Percentiles rank a stretch among this genome's conserved stretches.
These are phyloP conservation scores for Nitzschia sp. DNA, from an alignment of 108 stramenopile species.

Conservation along the genomic window DNA sequence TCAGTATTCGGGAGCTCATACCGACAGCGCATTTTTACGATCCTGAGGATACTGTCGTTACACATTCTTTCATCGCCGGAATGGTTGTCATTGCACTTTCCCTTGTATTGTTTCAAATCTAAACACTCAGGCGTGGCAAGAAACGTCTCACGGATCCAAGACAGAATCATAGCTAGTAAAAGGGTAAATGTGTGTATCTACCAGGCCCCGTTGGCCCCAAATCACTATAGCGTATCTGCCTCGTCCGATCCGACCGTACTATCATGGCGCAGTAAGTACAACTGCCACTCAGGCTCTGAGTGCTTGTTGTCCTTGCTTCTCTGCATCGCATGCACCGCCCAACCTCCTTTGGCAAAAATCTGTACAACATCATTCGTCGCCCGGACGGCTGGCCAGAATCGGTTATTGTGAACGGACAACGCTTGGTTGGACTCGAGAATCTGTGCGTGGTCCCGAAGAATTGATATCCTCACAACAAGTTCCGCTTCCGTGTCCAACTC, in stretches of 20 bases:
- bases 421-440: not conserved
- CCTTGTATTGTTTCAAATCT: constrained; percentile 74
- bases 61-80: constrained; percentile 80
- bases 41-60: constrained; percentile 84
- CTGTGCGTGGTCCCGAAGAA: constrained; percentile 9
- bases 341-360: constrained; percentile 55
- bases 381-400: constrained; percentile 51
- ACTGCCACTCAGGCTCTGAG: constrained; percentile 49
- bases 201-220: too few species aligned
- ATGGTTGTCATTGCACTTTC: constrained; percentile 92
- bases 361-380: constrained; percentile 39
- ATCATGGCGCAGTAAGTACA: constrained; percentile 53
- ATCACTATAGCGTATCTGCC: too few species aligned
- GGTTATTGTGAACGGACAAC: not conserved
- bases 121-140: not conserved
- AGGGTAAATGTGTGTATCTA: too few species aligned
- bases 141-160: not conserved
- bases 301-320: not conserved
- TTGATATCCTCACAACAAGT: constrained; percentile 26
- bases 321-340: constrained; percentile 66
- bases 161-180: too few species aligned
- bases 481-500: constrained; percentile 9
- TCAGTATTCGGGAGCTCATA: constrained; percentile 86
- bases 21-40: constrained; percentile 96
- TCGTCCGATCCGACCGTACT: not conserved